Conservation (phyloP, 306 rosid species). For the Sphenostylis stenocarpa region DNA sequence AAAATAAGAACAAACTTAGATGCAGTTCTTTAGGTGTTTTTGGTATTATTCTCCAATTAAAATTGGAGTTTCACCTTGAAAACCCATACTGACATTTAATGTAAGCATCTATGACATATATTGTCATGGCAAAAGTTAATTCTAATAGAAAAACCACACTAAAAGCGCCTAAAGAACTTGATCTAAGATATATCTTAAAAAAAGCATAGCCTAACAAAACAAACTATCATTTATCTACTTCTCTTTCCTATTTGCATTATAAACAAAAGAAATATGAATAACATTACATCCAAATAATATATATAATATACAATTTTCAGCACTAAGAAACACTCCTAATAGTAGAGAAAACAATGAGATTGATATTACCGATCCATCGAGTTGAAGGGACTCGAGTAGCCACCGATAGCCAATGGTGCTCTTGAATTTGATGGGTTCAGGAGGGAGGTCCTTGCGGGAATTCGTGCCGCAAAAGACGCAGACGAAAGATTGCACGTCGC, state of each 20-base stretch:
- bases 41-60: not conserved
- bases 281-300: not conserved
- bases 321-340: not conserved
- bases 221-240: not conserved
- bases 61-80: not conserved
- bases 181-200: not conserved
- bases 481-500: conserved; percentile 58
- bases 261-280: not conserved
- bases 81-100: not conserved
- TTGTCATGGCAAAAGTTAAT: not conserved
- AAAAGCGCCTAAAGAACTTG: not conserved
- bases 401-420: conserved; percentile 68
- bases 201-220: not conserved
- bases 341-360: not conserved
- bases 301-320: not conserved
- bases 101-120: not conserved
- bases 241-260: not conserved
- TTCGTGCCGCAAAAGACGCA: conserved; percentile 79
- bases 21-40: not conserved
- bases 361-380: conserved; percentile 82
- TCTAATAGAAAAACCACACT: not conserved
- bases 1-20: not conserved
- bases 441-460: conserved; percentile 60
- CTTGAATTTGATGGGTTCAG: conserved; percentile 72
- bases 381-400: conserved; percentile 68